Evolutionary conservation across 257 asterid species (phyloP).

Genomic region (Catharanthus roseus): DNA sequence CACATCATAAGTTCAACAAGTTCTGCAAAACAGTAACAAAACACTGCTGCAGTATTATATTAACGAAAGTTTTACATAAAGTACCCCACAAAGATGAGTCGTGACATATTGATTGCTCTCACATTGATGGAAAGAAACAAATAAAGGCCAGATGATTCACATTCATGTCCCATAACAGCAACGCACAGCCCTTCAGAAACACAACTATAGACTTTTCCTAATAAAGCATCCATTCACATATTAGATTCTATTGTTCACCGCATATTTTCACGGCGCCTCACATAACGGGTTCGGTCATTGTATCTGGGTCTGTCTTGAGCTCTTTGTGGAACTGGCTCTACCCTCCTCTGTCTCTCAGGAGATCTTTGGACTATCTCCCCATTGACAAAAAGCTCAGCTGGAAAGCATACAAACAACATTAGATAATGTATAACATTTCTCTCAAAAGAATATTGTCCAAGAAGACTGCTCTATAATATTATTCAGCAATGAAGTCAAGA

Average conservation of each 20-base stretch:
- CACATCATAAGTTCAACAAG: not conserved
- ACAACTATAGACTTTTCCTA: slow-evolving; percentile 2
- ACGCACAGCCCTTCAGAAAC: not conserved
- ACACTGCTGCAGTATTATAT: not conserved
- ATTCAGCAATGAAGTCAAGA: not conserved
- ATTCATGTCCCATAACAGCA: not conserved
- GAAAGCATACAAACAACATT: slow-evolving; percentile 2
- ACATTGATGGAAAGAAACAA: not conserved
- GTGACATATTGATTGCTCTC: not conserved
- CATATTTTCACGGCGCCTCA: slow-evolving; percentile 68
- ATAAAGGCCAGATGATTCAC: not conserved
- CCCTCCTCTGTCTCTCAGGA: slow-evolving; percentile 95
- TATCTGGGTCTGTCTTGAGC: slow-evolving; percentile 89
- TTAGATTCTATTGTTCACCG: slow-evolving; percentile 39
- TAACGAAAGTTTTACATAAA: not conserved
- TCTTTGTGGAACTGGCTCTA: slow-evolving; percentile 89
- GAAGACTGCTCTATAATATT: not conserved
- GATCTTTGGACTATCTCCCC: slow-evolving; percentile 94
- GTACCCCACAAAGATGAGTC: not conserved
- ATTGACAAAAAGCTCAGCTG: slow-evolving; percentile 84
- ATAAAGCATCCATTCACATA: slow-evolving; percentile 9
- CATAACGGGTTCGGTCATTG: slow-evolving; percentile 81
- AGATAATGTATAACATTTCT: not conserved
- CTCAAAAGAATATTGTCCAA: not conserved
- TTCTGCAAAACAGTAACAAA: not conserved